Evolutionary conservation across 208 protist genomes (phyloP).

Genomic region (Blastocrithidia nonstop): DNA sequence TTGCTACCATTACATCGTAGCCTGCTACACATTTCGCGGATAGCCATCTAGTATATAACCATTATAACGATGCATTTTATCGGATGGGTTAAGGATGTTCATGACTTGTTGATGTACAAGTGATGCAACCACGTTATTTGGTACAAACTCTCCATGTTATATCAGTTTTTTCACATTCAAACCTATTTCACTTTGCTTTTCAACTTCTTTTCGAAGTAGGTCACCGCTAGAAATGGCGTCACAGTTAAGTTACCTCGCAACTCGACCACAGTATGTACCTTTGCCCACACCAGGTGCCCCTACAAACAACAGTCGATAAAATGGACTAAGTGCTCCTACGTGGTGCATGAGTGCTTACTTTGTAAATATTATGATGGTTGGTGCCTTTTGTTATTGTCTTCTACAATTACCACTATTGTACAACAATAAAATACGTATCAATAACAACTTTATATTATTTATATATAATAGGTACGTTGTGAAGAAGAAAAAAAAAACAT

Average conservation of each 20-base stretch:
- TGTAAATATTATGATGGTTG: too few species aligned
- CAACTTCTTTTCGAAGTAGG: conserved; percentile 75
- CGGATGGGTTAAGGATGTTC: conserved; percentile 11
- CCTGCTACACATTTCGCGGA: conserved; percentile 82
- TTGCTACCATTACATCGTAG: conserved; percentile 26
- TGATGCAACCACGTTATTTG: too few species aligned
- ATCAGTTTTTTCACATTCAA: conserved; percentile 28
- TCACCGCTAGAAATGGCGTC: conserved; percentile 85
- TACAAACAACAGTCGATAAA: conserved; percentile 59
- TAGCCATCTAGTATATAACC: conserved; percentile 89
- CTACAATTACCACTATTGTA: neutral
- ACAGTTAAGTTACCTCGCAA: conserved; percentile 49
- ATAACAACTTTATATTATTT: neutral
- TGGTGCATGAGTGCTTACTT: too few species aligned
- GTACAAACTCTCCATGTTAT: conserved; percentile 54
- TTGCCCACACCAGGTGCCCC: conserved; percentile 88
- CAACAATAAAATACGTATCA: neutral
- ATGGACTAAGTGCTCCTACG: too few species aligned
- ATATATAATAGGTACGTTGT: neutral
- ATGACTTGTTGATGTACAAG: conserved; percentile 58
- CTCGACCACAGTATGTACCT: conserved; percentile 81
- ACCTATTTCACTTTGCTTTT: conserved; percentile 19
- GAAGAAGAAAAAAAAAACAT: neutral
- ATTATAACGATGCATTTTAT: conserved; percentile 6
- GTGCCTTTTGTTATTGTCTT: conserved; percentile 5